phyloP scores from a whole-genome alignment of 2,329 filamentous ascomycete genomes.

The Dactylellina haptotyla region DNA sequence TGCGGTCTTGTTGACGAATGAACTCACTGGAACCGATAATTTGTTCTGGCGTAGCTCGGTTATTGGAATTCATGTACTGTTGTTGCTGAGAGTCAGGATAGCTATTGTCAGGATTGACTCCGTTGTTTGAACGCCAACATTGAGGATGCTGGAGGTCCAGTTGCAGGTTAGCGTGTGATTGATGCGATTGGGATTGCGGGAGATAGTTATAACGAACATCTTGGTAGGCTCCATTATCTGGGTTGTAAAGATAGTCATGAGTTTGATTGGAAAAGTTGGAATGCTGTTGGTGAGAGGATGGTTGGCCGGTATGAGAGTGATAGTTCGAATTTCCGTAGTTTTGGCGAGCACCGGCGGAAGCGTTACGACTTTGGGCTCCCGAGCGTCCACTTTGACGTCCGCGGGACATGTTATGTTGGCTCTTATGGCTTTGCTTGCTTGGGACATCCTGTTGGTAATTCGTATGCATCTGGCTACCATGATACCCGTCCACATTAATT shows the following conservation, averaged over 20 bases:
- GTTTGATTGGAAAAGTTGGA: background rate
- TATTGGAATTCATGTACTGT: slow-evolving; percentile 1
- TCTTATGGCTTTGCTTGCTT: slow-evolving; percentile 9
- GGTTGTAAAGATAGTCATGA: slow-evolving; percentile 19
- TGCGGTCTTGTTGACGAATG: slow-evolving; percentile 25
- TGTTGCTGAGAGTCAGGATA: slow-evolving; percentile 12
- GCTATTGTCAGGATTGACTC: background rate
- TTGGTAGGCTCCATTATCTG: slow-evolving; percentile 16
- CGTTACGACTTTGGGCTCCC: slow-evolving; percentile 32
- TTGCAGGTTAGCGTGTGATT: slow-evolving; percentile 11
- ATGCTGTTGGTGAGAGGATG: background rate
- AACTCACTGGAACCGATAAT: slow-evolving; percentile 27
- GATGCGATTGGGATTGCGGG: background rate
- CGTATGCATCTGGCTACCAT: slow-evolving; percentile 9
- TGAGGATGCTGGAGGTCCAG: slow-evolving; percentile 31
- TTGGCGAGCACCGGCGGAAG: slow-evolving; percentile 19
- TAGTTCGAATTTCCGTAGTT: slow-evolving; percentile 12
- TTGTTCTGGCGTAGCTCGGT: slow-evolving; percentile 20
- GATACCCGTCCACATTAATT: slow-evolving; percentile 13
- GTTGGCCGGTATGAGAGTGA: no score
- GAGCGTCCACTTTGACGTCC: slow-evolving; percentile 33
- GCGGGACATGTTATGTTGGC: slow-evolving; percentile 19
- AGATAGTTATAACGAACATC: slow-evolving; percentile 13
- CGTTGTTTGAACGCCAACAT: slow-evolving; percentile 27
- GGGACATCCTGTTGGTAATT: slow-evolving; percentile 20